A percentile compares a stretch with the other conserved stretches of the same genome.
These are phyloP conservation scores for Colletotrichum sp. DNA, from an alignment of 2,329 filamentous ascomycete genomes.

Conservation along the genomic window DNA sequence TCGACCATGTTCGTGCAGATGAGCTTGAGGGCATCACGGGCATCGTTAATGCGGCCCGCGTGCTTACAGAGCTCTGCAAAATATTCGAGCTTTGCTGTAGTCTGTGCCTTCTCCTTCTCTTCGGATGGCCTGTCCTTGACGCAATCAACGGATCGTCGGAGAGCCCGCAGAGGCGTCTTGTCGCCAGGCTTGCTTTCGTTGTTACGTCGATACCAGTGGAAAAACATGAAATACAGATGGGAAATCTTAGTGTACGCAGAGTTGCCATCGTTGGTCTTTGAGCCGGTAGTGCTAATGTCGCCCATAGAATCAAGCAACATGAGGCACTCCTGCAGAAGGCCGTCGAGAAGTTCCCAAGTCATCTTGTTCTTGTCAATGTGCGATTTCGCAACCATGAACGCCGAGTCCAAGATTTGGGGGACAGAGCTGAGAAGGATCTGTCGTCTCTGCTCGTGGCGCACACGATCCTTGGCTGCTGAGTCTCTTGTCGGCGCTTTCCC, in stretches of 20 bases:
- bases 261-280: conserved; percentile 33
- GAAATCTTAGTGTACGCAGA: conserved; percentile 71
- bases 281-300: conserved; percentile 32
- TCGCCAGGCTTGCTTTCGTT: conserved; percentile 45
- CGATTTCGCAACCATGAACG: conserved; percentile 60
- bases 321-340: conserved; percentile 61
- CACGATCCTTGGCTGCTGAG: conserved; percentile 58
- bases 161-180: conserved; percentile 54
- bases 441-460: conserved; percentile 67
- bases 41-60: conserved; percentile 59
- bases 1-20: conserved; percentile 68
- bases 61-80: conserved; percentile 66
- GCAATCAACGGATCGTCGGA: conserved; percentile 69
- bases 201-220: conserved; percentile 25
- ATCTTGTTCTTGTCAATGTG: conserved; percentile 52
- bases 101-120: conserved; percentile 65
- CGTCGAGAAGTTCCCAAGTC: conserved; percentile 61
- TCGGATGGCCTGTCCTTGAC: conserved; percentile 57
- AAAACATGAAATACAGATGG: conserved; percentile 71
- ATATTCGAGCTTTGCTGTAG: conserved; percentile 69
- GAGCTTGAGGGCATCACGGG: conserved; percentile 61
- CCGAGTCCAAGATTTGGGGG: conserved; percentile 64
- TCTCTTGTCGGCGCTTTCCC: conserved; percentile 60
- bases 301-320: conserved; percentile 59
- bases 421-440: conserved; percentile 57